Base-by-base conservation (phyloP, 306 rosid genomes). In the Gillenia trifoliata region DNA sequence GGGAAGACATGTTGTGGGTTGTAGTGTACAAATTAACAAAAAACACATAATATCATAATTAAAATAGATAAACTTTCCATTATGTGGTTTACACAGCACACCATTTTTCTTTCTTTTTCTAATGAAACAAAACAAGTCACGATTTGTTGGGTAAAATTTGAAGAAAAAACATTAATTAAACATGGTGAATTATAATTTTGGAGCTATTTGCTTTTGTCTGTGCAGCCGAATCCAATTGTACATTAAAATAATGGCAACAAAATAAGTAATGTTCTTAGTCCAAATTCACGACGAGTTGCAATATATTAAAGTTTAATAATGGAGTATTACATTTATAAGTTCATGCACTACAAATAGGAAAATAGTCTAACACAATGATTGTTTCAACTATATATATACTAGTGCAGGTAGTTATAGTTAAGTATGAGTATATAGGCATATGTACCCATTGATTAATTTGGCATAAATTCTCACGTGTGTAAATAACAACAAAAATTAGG, bases 101-200 rank as follows among this genome's bases (percentile, higher is more conserved):
- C 57, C 57, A 6, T 52, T 52, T 52, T 52, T 2, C 9, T 6
- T 52, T 8, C 10, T 23, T 22, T 56, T 56, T 45, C 8, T 15
- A 10, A 56, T 56, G 13, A 59, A 20, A 1, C 29, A 55, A 59
- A 20, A 1, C 29, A 55, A 25, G 33, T 61, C 66, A 29, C n/a
- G 5, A 16, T 12, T 6, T 61, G 9, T 23, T 12, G 63, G 8
- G 3, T 25, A 11, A 11, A 43, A 38, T 60, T 61, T 38, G n/a
- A 23, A 5, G 22, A 71, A 47, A 19, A 50, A 45, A 11, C 57
- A 54, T 31, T 71, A 57, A 59, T 38, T 10, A 57, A 49, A 49
- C 70, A 74, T 19, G 70, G 41, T 72, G 76, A 57, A 33, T 3
- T 38, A 36, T 72, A 54, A 34, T 74, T 70, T 19, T 31, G n/a